Percentiles rank a stretch among this genome's conserved stretches.
Conservation (phyloP, 495 filamentous ascomycete genomes). For the Tuber magnatum region DNA sequence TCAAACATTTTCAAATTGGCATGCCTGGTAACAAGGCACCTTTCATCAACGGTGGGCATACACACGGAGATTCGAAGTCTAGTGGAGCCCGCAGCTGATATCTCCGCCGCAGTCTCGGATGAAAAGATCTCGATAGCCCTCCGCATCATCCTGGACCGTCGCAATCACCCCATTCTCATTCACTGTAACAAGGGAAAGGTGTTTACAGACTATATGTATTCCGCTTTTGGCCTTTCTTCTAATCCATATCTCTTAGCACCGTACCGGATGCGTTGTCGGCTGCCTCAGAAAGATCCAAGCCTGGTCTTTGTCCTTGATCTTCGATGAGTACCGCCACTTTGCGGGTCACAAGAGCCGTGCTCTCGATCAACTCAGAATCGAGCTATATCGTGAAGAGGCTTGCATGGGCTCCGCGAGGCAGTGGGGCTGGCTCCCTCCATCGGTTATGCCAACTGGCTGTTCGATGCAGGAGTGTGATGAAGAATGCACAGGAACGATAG, state of each 20-base stretch:
- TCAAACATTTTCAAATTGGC: slow-evolving; percentile 60
- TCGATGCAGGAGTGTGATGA: slow-evolving; percentile 34
- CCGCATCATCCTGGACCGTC: slow-evolving; percentile 55
- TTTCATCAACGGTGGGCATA: slow-evolving; percentile 34
- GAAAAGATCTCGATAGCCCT: slow-evolving; percentile 58
- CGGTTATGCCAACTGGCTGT: slow-evolving; percentile 29
- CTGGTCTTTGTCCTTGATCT: slow-evolving; percentile 51
- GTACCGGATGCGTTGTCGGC: slow-evolving; percentile 73
- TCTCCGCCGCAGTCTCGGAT: slow-evolving; percentile 45
- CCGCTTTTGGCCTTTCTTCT: neutral
- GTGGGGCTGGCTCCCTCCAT: slow-evolving; percentile 36
- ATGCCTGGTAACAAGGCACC: slow-evolving; percentile 71
- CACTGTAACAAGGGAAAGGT: slow-evolving; percentile 88
- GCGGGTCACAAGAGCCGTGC: slow-evolving; percentile 57
- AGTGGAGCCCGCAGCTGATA: slow-evolving; percentile 6
- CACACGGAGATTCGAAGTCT: neutral
- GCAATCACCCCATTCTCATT: slow-evolving; percentile 68
- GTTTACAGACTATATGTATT: slow-evolving; percentile 29
- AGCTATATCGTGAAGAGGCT: slow-evolving; percentile 32
- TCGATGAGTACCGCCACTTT: slow-evolving; percentile 62
- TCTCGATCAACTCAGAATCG: slow-evolving; percentile 52
- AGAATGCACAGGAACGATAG: neutral
- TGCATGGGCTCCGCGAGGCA: slow-evolving; percentile 36
- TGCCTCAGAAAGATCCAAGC: slow-evolving; percentile 60
- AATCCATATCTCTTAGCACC: slow-evolving; percentile 50